phyloP scores from a whole-genome alignment of 73 alveolate genomes.

The Symbiodinium natans region DNA sequence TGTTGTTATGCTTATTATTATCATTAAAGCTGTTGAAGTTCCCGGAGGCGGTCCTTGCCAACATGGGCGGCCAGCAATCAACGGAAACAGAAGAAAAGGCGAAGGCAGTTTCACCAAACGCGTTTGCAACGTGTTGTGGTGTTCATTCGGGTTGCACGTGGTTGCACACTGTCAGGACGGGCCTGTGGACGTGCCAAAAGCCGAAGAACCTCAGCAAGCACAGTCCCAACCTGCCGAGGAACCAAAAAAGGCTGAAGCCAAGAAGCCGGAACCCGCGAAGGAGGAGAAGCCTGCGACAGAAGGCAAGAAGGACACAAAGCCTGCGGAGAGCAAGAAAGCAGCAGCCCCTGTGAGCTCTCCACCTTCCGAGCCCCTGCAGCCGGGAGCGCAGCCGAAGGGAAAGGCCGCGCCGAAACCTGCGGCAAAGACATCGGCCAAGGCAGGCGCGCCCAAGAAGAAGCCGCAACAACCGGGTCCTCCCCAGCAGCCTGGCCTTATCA shows the following conservation, averaged over 20 bases:
- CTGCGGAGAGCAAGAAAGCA: constrained; percentile 3
- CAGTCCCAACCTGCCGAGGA: background rate
- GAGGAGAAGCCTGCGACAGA: background rate
- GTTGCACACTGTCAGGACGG: background rate
- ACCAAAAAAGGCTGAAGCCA: background rate
- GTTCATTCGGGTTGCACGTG: background rate
- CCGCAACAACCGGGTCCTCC: constrained; percentile 72
- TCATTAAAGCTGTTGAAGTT: background rate
- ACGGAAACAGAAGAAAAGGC: constrained; percentile 14
- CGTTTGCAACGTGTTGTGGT: background rate
- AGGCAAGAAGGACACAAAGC: background rate
- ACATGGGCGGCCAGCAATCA: constrained; percentile 29
- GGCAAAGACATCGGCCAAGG: constrained; percentile 1
- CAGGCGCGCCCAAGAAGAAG: constrained; percentile 47
- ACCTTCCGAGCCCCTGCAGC: constrained; percentile 39
- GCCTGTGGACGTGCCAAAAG: constrained; percentile 13
- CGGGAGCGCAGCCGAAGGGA: constrained; percentile 26
- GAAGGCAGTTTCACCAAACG: background rate
- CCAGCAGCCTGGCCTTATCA: constrained; percentile 66
- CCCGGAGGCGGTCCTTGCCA: background rate
- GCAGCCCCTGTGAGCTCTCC: background rate
- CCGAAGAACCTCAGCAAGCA: background rate
- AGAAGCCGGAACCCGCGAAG: background rate
- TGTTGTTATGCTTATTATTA: no score
- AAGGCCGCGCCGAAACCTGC: constrained; percentile 14